These are phyloP conservation scores for Hanseniaspora vineae DNA, from an alignment of 805 yeast species.

Conservation along the genomic window DNA sequence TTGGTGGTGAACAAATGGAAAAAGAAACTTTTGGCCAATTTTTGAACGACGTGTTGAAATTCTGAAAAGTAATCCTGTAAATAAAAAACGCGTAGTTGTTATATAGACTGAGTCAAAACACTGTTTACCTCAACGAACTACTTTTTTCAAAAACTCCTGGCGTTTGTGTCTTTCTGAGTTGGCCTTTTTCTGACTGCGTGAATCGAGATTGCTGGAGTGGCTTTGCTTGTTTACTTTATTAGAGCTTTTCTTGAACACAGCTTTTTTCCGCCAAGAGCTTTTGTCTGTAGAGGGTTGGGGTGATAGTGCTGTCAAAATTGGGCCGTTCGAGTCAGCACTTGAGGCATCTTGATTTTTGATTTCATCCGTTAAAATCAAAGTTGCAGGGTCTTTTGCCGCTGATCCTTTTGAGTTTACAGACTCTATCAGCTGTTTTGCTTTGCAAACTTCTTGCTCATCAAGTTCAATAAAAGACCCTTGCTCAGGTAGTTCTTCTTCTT, in stretches of 20 bases:
- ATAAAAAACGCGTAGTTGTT: not conserved
- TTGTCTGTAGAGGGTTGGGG: not conserved
- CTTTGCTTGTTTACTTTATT: not conserved
- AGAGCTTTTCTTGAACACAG: not conserved
- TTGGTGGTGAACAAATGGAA: conserved; percentile 10
- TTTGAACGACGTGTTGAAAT: conserved; percentile 9
- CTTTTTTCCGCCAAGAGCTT: not conserved
- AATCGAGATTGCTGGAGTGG: too few species aligned
- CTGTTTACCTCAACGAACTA: not conserved
- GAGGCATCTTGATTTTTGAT: not conserved
- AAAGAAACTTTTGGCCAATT: conserved; percentile 10
- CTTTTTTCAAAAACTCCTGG: not conserved
- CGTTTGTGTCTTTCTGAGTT: not conserved
- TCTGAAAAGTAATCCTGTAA: conserved; percentile 1
- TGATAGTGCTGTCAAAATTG: not conserved
- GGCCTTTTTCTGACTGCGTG: not conserved
- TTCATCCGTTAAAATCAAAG: too few species aligned
- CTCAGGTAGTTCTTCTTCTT: not conserved
- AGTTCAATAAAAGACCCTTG: not conserved
- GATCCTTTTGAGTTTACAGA: too few species aligned
- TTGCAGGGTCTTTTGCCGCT: too few species aligned
- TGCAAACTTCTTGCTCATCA: not conserved
- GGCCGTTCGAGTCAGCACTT: not conserved
- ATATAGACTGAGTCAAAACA: not conserved
- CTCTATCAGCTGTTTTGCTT: too few species aligned